These are phyloP conservation scores for Pythium apleroticum DNA, from an alignment of 352 stramenopile species.

Conservation along the genomic window DNA sequence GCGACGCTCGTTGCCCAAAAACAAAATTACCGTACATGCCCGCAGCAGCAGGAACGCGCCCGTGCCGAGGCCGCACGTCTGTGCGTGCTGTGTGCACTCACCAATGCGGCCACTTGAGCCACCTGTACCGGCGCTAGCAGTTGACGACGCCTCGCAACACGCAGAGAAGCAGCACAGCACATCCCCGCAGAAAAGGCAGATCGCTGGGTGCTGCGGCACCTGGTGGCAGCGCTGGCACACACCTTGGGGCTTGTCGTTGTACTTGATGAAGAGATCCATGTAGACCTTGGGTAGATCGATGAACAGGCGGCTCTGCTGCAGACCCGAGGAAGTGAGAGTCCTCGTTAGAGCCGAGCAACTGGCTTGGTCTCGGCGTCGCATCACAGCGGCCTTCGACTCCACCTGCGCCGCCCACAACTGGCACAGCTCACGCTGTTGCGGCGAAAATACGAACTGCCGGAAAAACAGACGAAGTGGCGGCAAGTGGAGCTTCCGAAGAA, in stretches of 20 bases:
- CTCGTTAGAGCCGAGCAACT: neutral
- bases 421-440: constrained; percentile 57
- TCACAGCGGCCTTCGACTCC: constrained; percentile 66
- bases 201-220: constrained; percentile 62
- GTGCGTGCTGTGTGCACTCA: constrained; percentile 75
- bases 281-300: constrained; percentile 67
- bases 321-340: neutral
- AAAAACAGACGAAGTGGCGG: constrained; percentile 73
- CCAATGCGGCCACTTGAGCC: constrained; percentile 39
- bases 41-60: constrained; percentile 69
- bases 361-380: constrained; percentile 34
- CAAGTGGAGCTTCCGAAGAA: constrained; percentile 61
- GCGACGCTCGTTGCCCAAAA: constrained; percentile 74
- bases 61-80: constrained; percentile 58
- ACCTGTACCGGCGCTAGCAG: neutral
- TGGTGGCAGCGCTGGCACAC: constrained; percentile 60
- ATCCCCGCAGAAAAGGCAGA: constrained; percentile 76
- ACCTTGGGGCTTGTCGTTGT: constrained; percentile 63
- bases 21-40: constrained; percentile 82
- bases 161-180: constrained; percentile 77
- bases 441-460: constrained; percentile 54
- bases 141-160: constrained; percentile 54
- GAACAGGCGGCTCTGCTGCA: constrained; percentile 19
- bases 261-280: constrained; percentile 82
- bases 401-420: constrained; percentile 73